These are phyloP conservation scores for Russula earlei DNA, from an alignment of 768 basidiomycete genomes.

Conservation along the genomic window DNA sequence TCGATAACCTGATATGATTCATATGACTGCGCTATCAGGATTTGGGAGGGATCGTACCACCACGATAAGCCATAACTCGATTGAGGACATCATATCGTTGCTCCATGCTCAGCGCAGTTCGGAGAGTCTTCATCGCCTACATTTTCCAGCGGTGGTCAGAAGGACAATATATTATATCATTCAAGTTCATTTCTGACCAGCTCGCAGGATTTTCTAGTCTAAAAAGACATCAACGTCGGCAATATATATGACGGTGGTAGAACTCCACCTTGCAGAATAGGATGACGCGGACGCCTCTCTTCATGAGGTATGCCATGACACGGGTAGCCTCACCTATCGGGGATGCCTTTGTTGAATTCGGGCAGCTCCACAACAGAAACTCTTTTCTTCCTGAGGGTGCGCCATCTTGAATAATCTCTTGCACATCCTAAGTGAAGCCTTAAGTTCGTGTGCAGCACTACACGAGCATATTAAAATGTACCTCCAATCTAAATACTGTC, in stretches of 20 bases:
- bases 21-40: background rate
- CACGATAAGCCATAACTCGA: conserved; percentile 73
- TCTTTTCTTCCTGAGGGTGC: conserved; percentile 77
- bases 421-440: conserved; percentile 36
- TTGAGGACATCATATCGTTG: conserved; percentile 69
- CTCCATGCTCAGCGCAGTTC: conserved; percentile 59
- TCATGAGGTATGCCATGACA: conserved; percentile 76
- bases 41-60: conserved; percentile 39
- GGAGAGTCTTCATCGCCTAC: conserved; percentile 72
- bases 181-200: conserved; percentile 39
- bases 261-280: conserved; percentile 73
- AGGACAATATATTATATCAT: background rate
- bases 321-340: conserved; percentile 61
- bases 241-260: background rate
- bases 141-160: background rate
- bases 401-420: conserved; percentile 68
- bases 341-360: conserved; percentile 42
- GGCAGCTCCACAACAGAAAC: conserved; percentile 69
- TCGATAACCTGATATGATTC: conserved; percentile 1
- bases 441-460: background rate
- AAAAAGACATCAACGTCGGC: background rate
- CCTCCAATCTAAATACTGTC: conserved; percentile 58
- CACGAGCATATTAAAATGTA: conserved; percentile 14
- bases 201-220: conserved; percentile 80
- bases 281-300: conserved; percentile 68